Evolutionary conservation across 768 basidiomycete genomes (phyloP).

Genomic region (Pleurotus eryngii): DNA sequence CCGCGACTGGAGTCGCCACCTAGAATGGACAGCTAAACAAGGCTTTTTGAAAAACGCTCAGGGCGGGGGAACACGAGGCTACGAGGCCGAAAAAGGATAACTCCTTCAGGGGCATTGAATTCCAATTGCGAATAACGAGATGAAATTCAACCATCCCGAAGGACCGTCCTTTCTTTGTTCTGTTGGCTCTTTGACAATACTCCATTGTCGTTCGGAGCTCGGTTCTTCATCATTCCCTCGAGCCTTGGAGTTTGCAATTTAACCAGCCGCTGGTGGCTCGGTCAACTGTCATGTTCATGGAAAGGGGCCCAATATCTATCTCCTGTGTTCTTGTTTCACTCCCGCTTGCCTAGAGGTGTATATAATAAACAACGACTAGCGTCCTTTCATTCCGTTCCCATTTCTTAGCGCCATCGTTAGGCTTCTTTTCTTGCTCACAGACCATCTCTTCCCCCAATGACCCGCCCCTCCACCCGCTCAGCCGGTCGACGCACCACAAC

Average conservation of each 20-base stretch:
- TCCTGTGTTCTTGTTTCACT: too few relatives aligned
- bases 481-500: not conserved
- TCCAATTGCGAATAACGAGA: not conserved
- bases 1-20: not conserved
- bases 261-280: not conserved
- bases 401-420: too few relatives aligned
- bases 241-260: not conserved
- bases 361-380: too few relatives aligned
- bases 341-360: too few relatives aligned
- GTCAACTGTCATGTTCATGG: not conserved
- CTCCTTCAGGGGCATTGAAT: not conserved
- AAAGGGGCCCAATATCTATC: not conserved
- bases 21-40: too few relatives aligned
- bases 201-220: constrained; percentile 2
- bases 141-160: not conserved
- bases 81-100: not conserved
- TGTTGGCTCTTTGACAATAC: not conserved
- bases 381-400: too few relatives aligned
- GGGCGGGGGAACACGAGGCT: not conserved
- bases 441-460: not conserved
- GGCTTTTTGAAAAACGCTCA: too few relatives aligned
- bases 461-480: not conserved
- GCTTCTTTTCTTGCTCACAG: not conserved
- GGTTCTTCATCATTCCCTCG: not conserved
- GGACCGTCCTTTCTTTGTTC: not conserved